These are phyloP conservation scores for Epichloe scottii DNA, from an alignment of 2,329 filamentous ascomycete species.

Conservation along the genomic window DNA sequence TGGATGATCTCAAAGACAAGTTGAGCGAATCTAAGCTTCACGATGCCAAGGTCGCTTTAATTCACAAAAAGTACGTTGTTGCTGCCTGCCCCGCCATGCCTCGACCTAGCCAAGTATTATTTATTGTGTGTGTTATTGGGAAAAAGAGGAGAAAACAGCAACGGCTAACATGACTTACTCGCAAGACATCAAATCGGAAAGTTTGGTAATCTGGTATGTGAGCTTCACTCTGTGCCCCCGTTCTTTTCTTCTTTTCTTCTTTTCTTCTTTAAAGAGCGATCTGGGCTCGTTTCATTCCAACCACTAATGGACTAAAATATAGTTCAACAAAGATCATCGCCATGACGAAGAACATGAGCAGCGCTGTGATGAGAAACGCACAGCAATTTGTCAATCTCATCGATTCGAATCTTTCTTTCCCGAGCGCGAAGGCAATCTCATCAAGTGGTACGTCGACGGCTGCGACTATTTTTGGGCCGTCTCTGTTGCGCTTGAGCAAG, in stretches of 20 bases:
- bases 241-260: not conserved
- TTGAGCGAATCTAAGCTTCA: constrained; percentile 40
- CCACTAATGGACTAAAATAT: not conserved
- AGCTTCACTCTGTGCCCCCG: not conserved
- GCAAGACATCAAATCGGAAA: constrained; percentile 45
- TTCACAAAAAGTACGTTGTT: constrained; percentile 42
- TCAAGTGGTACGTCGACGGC: constrained; percentile 97
- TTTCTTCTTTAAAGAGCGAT: constrained; percentile 1
- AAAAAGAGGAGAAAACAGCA: not conserved
- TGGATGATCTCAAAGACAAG: constrained; percentile 43
- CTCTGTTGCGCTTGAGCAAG: constrained; percentile 75
- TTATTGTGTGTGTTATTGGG: not conserved
- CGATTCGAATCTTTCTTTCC: constrained; percentile 88
- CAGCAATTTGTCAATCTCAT: constrained; percentile 56
- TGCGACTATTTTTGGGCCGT: constrained; percentile 94
- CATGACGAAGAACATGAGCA: constrained; percentile 91
- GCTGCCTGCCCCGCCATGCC: not conserved
- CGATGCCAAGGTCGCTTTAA: constrained; percentile 43
- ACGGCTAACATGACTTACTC: not conserved
- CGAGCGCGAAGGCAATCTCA: constrained; percentile 67
- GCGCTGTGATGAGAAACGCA: constrained; percentile 68
- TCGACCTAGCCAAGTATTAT: not conserved
- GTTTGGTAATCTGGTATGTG: constrained; percentile 44
- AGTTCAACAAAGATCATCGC: constrained; percentile 78
- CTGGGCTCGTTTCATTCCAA: not conserved